Conservation (phyloP, 495 filamentous ascomycete species). For the Xylaria flabelliformis region DNA sequence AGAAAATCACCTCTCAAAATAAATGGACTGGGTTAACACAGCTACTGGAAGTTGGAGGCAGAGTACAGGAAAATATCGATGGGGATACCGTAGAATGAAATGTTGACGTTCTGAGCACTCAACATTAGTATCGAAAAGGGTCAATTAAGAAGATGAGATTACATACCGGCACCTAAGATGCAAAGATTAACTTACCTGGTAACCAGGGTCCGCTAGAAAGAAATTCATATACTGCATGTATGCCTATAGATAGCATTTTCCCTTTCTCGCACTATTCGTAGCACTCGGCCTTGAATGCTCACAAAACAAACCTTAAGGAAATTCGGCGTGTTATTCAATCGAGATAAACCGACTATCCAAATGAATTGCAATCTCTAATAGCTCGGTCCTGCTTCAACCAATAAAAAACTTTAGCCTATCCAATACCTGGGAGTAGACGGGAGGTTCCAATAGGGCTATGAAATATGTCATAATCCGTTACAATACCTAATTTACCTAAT, state of each 20-base stretch:
- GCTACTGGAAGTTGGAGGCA: not conserved
- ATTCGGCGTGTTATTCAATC: not conserved
- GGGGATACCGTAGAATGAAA: not conserved
- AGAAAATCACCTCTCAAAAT: not conserved
- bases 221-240: not conserved
- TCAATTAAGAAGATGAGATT: not conserved
- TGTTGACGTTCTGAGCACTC: not conserved
- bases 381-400: not conserved
- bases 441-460: not conserved
- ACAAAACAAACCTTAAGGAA: not conserved
- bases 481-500: not conserved
- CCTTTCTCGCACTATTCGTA: not conserved
- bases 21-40: too few species aligned
- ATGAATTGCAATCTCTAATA: not conserved
- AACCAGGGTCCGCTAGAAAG: not conserved
- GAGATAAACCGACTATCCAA: not conserved
- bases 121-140: not conserved
- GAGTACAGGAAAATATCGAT: not conserved
- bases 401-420: not conserved
- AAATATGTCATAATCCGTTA: not conserved
- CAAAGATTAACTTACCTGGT: too few species aligned
- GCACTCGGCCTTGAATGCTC: not conserved
- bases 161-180: too few species aligned
- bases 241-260: not conserved
- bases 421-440: not conserved